Evolutionary conservation across 169 alveolate species (phyloP), one percentile per base, ranked within the genome.

Genomic region (Ichthyophthirius multifiliis): DNA sequence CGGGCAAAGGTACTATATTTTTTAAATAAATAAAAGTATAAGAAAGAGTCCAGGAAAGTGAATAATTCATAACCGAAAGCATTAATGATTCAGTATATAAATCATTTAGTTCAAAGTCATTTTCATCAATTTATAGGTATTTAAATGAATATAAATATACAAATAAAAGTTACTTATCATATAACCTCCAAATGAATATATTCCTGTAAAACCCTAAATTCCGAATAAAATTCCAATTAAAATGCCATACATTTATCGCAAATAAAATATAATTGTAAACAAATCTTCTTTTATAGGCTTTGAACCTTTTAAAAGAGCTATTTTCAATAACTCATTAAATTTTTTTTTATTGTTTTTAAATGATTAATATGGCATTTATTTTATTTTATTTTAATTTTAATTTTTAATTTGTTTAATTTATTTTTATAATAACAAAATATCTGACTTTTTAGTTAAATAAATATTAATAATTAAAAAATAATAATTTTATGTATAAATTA

Each of bases 21-120:
- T 55, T 55, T 13, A 55, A 39, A 39, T 55, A 55, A 20, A 55
- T 27, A 55, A 15, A 15, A 55, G 71, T 55, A 39, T 55, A 55
- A 55, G 71, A 55, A 39, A 55, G 31, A 55, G 31, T 55, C 71
- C 71, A 55, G 12, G 71, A 55, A 55, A 55, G 43, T 15, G 31
- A 34, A 39, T 27, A 55, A 23, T 55, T 55, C 71, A 55, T 55
- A 55, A 55, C 23, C 13, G 71, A 55, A 55, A 55, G 23, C 71
- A 55, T 55, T 27, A 55, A 55, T 55, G 71, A 55, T 27, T 55
- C 71, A 55, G 71, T 55, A 55, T 27, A 55, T 23, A 55, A 55
- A 20, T 34, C 31, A 23, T 55, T 55, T 55, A 27, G 18, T 27
- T 55, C 71, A 15, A 55, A 34, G 23, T 55, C 31, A 10, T 55